phyloP scores from a whole-genome alignment of 2,329 filamentous ascomycete genomes.

The Penicillium sp. region DNA sequence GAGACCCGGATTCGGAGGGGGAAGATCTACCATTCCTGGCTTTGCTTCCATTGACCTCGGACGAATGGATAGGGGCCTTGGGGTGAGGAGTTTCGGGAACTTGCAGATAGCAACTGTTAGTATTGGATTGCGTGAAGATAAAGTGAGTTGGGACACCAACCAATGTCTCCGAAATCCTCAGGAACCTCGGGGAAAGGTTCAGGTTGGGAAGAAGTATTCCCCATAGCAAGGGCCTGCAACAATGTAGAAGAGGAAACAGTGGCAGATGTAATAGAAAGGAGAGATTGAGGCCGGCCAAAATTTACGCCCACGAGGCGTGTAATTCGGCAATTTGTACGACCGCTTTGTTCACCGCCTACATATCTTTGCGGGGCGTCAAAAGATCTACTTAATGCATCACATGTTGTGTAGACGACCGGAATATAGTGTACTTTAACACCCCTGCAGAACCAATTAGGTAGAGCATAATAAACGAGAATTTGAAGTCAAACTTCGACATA shows the following conservation, averaged over 20 bases:
- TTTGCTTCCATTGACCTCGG: not conserved
- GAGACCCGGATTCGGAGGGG: not conserved
- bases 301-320: not conserved
- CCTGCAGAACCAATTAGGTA: too few relatives aligned
- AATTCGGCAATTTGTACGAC: not conserved
- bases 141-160: not conserved
- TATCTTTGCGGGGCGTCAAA: not conserved
- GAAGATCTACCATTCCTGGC: constrained; percentile 10
- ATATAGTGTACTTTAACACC: not conserved
- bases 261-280: not conserved
- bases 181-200: not conserved
- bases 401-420: too few relatives aligned
- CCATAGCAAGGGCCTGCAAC: not conserved
- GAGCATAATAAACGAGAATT: too few relatives aligned
- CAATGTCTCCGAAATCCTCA: not conserved
- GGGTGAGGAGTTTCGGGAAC: constrained; percentile 8
- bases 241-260: not conserved
- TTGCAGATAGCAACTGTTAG: constrained; percentile 3
- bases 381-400: too few relatives aligned
- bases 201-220: constrained; percentile 4
- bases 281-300: constrained; percentile 2
- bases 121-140: not conserved
- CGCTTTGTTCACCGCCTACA: not conserved
- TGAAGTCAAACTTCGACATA: too few relatives aligned
- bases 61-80: not conserved